Evolutionary conservation across 257 asterid genomes (phyloP), one percentile per base, ranked within the genome.

Genomic region (Haberlea rhodopensis): DNA sequence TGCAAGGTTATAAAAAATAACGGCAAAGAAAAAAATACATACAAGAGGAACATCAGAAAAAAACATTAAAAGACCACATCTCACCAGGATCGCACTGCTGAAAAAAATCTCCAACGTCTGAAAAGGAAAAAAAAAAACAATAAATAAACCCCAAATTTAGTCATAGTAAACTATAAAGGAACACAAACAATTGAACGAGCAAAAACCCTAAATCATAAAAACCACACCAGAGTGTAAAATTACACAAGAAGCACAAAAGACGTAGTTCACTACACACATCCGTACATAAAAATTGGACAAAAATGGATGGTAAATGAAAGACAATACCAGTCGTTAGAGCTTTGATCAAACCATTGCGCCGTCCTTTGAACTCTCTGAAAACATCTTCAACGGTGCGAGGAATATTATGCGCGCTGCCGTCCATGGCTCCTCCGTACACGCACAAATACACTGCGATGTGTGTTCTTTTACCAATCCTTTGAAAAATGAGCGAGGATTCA

Each of bases 11-110:
- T 2, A 6, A 37, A 37, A 37, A 11, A 9, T 11, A 11, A 5
- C 46, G 46, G 20, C 9, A 22, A 24, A 8, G 2, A 20, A 5
- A 11, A 56, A 13, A 10, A 34, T 0, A 1, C 7, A 34, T 31
- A 59, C 24, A 9, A 8, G 0, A 4, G 8, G 6, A 19, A 20
- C 27, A 32, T 16, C 22, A 60, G 8, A 29, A 8, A 13, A 32
- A 8, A 1, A 26, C 16, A 28, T 22, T 4, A 40, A 46, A 25
- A 66, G 7, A 66, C 57, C 71, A 70, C 37, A 66, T 75, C 86
- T 78, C 73, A 81, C 86, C 86, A 18, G 86, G 86, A 75, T 81
- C 86, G 69, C 86, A 81, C 73, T 77, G 83, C 28, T 64, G 78
- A 27, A 69, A 78, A 70, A 81, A 72, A 6, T 78, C 83, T 66